A percentile compares a stretch with the other conserved stretches of the same genome.
phyloP scores from a whole-genome alignment of 805 yeast species.

The Hanseniaspora vineae region DNA sequence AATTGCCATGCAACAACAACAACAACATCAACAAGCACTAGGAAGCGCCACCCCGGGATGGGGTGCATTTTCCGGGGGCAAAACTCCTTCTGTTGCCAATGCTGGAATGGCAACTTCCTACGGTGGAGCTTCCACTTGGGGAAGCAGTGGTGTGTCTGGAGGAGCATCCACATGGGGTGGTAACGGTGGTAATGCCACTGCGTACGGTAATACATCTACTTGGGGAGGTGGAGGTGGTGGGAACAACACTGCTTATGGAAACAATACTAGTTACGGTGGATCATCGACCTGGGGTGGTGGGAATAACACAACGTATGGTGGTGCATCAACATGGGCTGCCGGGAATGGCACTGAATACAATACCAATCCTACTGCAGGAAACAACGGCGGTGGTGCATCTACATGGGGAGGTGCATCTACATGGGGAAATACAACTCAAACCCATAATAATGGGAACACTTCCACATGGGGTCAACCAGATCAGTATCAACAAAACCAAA shows the following conservation, averaged over 20 bases:
- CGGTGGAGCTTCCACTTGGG: constrained; percentile 20
- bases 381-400: constrained; percentile 29
- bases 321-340: constrained; percentile 35
- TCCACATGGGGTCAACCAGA: constrained; percentile 18
- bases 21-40: not conserved
- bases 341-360: constrained; percentile 30
- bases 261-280: constrained; percentile 31
- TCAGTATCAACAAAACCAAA: not conserved
- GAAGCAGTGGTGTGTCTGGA: constrained; percentile 19
- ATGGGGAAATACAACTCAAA: constrained; percentile 21
- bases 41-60: constrained; percentile 40
- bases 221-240: constrained; percentile 25
- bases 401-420: constrained; percentile 29
- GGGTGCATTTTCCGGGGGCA: constrained; percentile 20
- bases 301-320: constrained; percentile 11
- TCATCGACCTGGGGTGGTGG: constrained; percentile 35
- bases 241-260: constrained; percentile 26
- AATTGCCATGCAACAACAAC: constrained; percentile 16
- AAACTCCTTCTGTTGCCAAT: constrained; percentile 24
- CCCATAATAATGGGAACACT: constrained; percentile 13
- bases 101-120: constrained; percentile 30
- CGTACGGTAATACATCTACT: constrained; percentile 16
- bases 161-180: constrained; percentile 28
- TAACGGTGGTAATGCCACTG: constrained; percentile 17
- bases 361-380: constrained; percentile 26